These are phyloP conservation scores for Corynascus novoguineensis DNA, from an alignment of 495 filamentous ascomycete genomes.

Conservation along the genomic window DNA sequence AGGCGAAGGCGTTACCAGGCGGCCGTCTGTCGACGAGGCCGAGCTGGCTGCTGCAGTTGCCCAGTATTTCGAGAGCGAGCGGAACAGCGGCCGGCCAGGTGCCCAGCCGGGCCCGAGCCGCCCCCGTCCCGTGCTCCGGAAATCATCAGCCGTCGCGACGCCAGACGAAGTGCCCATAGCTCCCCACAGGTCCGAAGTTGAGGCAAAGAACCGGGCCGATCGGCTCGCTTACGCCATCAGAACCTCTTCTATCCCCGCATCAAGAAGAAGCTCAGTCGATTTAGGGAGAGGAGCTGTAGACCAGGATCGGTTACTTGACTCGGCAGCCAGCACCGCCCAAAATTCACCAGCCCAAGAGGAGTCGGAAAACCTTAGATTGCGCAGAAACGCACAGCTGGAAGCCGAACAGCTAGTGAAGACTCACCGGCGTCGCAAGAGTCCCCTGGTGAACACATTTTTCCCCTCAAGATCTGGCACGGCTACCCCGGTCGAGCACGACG, in stretches of 20 bases:
- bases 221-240: constrained; percentile 31
- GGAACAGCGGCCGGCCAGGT: constrained; percentile 9
- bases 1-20: not conserved
- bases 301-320: constrained; percentile 1
- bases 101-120: constrained; percentile 17
- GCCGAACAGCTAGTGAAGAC: constrained; percentile 25
- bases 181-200: constrained; percentile 25
- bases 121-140: constrained; percentile 30
- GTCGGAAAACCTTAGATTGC: constrained; percentile 9
- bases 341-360: constrained; percentile 11
- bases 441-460: constrained; percentile 12
- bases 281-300: constrained; percentile 3
- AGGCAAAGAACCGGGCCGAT: constrained; percentile 32
- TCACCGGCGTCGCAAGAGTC: constrained; percentile 21
- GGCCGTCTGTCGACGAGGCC: constrained; percentile 27
- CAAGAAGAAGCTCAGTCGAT: constrained; percentile 27
- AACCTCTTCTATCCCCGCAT: constrained; percentile 31
- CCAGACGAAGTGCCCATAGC: constrained; percentile 1
- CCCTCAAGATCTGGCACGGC: constrained; percentile 20
- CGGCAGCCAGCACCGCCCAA: not conserved
- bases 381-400: constrained; percentile 20
- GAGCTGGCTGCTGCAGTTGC: constrained; percentile 23
- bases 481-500: constrained; percentile 43
- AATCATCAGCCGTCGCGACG: constrained; percentile 9
- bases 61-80: constrained; percentile 22